Conservation (phyloP, 768 basidiomycete species). For the Mycena floridula region DNA sequence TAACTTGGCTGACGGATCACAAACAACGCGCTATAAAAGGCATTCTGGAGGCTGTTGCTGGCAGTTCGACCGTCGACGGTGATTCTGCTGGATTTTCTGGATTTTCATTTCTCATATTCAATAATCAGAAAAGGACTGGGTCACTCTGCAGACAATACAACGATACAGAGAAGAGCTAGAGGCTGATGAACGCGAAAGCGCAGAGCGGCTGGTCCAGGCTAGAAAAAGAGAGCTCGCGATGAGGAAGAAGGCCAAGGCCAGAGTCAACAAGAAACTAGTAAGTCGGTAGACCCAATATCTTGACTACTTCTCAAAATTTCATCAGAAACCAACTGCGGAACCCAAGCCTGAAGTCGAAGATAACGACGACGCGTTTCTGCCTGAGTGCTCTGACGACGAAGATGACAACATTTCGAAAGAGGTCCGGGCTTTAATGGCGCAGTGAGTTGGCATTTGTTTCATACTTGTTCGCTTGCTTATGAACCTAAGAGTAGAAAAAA, state of each 20-base stretch:
- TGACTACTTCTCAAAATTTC: constrained; percentile 9
- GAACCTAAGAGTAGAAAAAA: constrained; percentile 25
- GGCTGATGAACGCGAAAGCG: constrained; percentile 57
- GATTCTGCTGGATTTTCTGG: constrained; percentile 4
- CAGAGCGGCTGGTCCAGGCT: constrained; percentile 51
- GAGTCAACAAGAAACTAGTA: constrained; percentile 59
- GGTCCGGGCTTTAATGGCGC: constrained; percentile 73
- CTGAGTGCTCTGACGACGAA: constrained; percentile 42
- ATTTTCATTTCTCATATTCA: too few relatives aligned
- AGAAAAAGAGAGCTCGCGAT: constrained; percentile 56
- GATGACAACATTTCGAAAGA: constrained; percentile 67
- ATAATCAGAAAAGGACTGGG: constrained; percentile 64
- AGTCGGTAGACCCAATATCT: constrained; percentile 8
- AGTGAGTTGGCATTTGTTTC: constrained; percentile 35
- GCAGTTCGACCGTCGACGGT: constrained; percentile 26
- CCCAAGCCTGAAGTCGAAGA: constrained; percentile 23
- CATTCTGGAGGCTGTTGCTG: constrained; percentile 37
- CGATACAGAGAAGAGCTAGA: constrained; percentile 63
- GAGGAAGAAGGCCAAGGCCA: constrained; percentile 45
- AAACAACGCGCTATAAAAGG: constrained; percentile 65
- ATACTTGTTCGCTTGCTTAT: neutral
- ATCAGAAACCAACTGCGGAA: constrained; percentile 6
- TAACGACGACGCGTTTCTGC: constrained; percentile 70
- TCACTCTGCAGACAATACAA: constrained; percentile 63
- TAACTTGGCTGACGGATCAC: constrained; percentile 73